Percentiles rank a stretch among this genome's conserved stretches.
phyloP scores from a whole-genome alignment of 305 asterid species.

The Petunia hybrid region DNA sequence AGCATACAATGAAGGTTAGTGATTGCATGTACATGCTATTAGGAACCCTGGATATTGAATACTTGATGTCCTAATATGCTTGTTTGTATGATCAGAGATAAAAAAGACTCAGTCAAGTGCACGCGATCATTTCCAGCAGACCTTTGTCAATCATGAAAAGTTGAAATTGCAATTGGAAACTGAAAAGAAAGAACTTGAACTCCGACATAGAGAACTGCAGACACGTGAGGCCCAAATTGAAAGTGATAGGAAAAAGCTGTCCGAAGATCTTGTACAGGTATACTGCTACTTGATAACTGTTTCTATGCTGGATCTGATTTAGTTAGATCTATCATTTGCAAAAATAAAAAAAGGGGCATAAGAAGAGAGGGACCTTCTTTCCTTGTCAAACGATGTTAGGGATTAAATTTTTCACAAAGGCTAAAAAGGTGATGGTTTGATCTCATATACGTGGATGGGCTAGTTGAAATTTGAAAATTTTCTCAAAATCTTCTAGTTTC shows the following conservation, averaged over 20 bases:
- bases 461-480: background rate
- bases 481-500: constrained; percentile 10
- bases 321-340: constrained; percentile 9
- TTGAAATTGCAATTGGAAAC: constrained; percentile 47
- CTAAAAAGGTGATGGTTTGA: constrained; percentile 16
- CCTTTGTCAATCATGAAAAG: constrained; percentile 50
- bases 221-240: constrained; percentile 51
- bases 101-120: constrained; percentile 50
- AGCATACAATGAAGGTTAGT: constrained; percentile 41
- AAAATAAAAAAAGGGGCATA: background rate
- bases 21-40: constrained; percentile 5
- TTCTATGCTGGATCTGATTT: constrained; percentile 18
- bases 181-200: constrained; percentile 50
- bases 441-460: constrained; percentile 14
- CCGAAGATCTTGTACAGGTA: constrained; percentile 51
- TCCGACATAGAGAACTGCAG: constrained; percentile 44
- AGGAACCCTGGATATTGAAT: constrained; percentile 23
- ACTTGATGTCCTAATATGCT: constrained; percentile 25
- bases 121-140: constrained; percentile 55
- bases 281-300: constrained; percentile 19
- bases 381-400: background rate
- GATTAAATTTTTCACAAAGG: background rate
- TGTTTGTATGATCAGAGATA: constrained; percentile 40
- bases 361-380: background rate
- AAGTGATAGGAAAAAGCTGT: constrained; percentile 45